These are phyloP conservation scores for Backusella macrospora DNA, from an alignment of 192 early-diverging fungal genomes.

Conservation along the genomic window DNA sequence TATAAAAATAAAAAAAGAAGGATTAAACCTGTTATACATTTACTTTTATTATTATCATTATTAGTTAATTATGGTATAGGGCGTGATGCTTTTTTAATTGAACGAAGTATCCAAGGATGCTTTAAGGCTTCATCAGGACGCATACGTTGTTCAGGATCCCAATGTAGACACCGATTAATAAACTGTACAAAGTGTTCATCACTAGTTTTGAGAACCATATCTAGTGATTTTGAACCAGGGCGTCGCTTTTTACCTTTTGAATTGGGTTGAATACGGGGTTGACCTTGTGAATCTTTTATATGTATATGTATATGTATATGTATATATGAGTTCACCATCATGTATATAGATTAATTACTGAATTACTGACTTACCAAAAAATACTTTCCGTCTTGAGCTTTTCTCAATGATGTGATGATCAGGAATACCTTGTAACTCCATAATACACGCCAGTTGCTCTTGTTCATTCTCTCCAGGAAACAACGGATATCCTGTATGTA, in stretches of 20 bases:
- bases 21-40: neutral
- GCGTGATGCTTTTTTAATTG: constrained; percentile 12
- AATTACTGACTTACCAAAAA: constrained; percentile 71
- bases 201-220: constrained; percentile 66
- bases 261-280: constrained; percentile 67
- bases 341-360: constrained; percentile 28
- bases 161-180: constrained; percentile 76
- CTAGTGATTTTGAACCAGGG: constrained; percentile 77
- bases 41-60: neutral
- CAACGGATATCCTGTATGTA: constrained; percentile 85
- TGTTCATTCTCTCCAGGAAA: constrained; percentile 97
- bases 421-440: constrained; percentile 88
- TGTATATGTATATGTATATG: constrained; percentile 7
- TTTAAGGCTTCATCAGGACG: constrained; percentile 17
- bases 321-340: constrained; percentile 26
- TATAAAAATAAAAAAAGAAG: neutral
- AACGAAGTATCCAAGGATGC: constrained; percentile 21
- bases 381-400: constrained; percentile 76
- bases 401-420: constrained; percentile 70
- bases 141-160: constrained; percentile 67
- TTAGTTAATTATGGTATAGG: neutral
- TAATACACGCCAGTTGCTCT: constrained; percentile 90
- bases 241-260: constrained; percentile 84
- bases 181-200: constrained; percentile 86
- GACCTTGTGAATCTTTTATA: constrained; percentile 45